Percentiles rank a stretch among this genome's conserved stretches.
phyloP scores from a whole-genome alignment of 163 green algal species.

The Scenedesmus sp. region DNA sequence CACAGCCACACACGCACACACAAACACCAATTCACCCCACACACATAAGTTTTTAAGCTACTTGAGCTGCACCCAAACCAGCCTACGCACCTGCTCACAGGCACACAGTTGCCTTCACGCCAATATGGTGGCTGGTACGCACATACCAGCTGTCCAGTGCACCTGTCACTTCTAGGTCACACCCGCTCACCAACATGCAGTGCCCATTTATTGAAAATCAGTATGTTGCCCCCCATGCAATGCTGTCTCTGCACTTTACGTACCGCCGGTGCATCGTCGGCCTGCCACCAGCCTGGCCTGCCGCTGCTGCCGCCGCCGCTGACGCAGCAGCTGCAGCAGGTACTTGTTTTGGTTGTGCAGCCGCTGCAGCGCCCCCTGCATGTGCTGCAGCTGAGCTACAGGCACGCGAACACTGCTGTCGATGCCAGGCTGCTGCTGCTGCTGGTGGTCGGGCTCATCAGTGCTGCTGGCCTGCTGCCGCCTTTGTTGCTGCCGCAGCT shows the following conservation, averaged over 20 bases:
- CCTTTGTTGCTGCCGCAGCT: not conserved
- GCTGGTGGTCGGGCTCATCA: not conserved
- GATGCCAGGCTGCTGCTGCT: not conserved
- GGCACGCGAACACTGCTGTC: not conserved
- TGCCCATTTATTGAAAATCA: not conserved
- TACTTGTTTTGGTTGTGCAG: not conserved
- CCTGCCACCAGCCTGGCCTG: not conserved
- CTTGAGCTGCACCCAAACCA: too few species aligned
- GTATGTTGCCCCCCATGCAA: not conserved
- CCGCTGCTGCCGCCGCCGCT: not conserved
- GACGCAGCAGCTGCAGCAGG: not conserved
- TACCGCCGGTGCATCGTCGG: too few species aligned
- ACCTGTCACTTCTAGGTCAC: not conserved
- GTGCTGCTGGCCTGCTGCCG: not conserved
- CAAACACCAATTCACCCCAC: too few species aligned
- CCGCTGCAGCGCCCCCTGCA: not conserved
- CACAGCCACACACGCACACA: too few species aligned
- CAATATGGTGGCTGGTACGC: too few species aligned
- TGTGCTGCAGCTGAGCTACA: not conserved
- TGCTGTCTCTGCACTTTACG: too few species aligned
- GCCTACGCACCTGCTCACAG: too few species aligned
- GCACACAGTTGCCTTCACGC: too few species aligned
- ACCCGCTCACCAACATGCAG: not conserved
- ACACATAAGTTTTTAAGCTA: too few species aligned
- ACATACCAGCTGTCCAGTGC: too few species aligned